A percentile compares a stretch with the other conserved stretches of the same genome.
These are phyloP conservation scores for Tolypocladium paradoxum DNA, from an alignment of 2,329 filamentous ascomycete genomes.

Conservation along the genomic window DNA sequence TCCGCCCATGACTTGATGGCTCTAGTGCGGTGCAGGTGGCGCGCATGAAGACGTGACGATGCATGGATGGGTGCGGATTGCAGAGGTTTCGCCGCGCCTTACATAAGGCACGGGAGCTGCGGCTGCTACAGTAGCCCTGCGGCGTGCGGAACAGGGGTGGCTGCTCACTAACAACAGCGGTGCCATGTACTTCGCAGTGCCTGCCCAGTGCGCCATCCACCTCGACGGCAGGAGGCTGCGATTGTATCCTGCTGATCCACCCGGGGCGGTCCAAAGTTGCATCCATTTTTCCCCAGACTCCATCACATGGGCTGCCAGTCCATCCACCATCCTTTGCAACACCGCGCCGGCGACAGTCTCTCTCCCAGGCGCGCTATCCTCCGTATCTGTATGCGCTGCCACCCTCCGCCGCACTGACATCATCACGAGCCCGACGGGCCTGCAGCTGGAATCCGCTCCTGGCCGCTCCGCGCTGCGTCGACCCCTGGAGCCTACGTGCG, in stretches of 20 bases:
- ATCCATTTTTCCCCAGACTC: constrained; percentile 5
- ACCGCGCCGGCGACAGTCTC: constrained; percentile 1
- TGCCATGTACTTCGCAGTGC: no score
- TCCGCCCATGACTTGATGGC: not conserved
- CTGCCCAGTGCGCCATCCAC: no score
- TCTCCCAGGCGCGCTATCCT: constrained; percentile 6
- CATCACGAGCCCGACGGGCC: constrained; percentile 5
- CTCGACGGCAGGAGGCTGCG: not conserved
- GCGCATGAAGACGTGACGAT: not conserved
- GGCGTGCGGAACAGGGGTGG: not conserved
- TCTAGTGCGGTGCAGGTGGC: not conserved
- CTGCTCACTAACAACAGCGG: not conserved
- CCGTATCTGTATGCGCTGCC: constrained; percentile 15
- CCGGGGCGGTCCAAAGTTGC: constrained; percentile 8
- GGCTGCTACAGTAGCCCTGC: no score
- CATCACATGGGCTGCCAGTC: constrained; percentile 22
- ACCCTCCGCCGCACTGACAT: constrained; percentile 10
- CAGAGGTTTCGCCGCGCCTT: not conserved
- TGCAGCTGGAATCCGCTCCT: constrained; percentile 1
- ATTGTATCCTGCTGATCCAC: constrained; percentile 16
- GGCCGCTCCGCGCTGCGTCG: not conserved
- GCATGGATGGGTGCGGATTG: not conserved
- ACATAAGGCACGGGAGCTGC: not conserved
- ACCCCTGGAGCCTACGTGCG: not conserved
- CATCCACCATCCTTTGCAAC: constrained; percentile 11